Conservation (phyloP, 495 filamentous ascomycete species). For the Lichina pygmaea region DNA sequence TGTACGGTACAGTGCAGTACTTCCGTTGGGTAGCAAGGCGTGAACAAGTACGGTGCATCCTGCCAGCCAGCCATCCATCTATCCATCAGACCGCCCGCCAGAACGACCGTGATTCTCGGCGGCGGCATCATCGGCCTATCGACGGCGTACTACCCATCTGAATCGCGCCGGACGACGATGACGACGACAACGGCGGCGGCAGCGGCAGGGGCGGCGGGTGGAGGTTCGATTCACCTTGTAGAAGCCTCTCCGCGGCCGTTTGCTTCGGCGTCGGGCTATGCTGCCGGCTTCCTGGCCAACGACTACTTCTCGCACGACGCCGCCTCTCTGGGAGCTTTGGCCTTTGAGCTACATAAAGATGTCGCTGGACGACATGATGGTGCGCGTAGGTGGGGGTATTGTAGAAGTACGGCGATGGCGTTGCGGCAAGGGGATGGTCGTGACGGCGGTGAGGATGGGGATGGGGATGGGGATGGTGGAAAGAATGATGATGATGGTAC, state of each 20-base stretch:
- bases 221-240: constrained; percentile 29
- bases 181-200: no score
- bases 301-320: constrained; percentile 38
- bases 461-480: no score
- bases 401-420: constrained; percentile 31
- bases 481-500: constrained; percentile 11
- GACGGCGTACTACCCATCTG: constrained; percentile 50
- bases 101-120: constrained; percentile 44
- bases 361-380: constrained; percentile 35
- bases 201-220: no score
- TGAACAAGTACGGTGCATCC: no score
- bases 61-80: no score
- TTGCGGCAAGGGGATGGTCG: constrained; percentile 11
- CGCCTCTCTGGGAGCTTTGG: constrained; percentile 30
- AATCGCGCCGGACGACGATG: constrained; percentile 19
- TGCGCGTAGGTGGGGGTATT: constrained; percentile 39
- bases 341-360: constrained; percentile 37
- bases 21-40: no score
- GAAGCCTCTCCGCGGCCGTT: constrained; percentile 39
- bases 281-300: constrained; percentile 45
- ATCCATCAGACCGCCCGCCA: background rate
- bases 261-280: constrained; percentile 43
- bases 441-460: no score
- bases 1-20: no score
- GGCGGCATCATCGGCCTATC: constrained; percentile 54